Evolutionary conservation across 345 rosid species (phyloP), one percentile per base, ranked within the genome.

Genomic region (Dipteronia dyeriana): DNA sequence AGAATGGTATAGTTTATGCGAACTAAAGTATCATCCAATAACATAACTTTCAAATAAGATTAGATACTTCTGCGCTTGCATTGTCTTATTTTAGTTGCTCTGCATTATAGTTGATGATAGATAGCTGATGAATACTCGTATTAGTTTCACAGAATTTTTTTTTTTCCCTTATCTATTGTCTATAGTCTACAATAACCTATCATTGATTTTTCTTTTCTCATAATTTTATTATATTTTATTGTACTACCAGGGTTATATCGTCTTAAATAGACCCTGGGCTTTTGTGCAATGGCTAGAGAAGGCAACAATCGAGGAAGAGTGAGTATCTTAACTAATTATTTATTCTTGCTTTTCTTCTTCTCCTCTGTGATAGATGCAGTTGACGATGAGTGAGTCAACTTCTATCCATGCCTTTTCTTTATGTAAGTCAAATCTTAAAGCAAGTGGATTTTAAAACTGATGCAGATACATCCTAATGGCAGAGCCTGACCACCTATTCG

Each of bases 241-340:
- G 9, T 87, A 59, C 43, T 26, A 25, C 14, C 86, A 92, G 97
- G 97, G 97, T 41, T 92, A 92, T 79, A 78, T 92, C 71, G 97
- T 92, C 78, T 82, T 92, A 74, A 88, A 92, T 66, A 86, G 97
- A 77, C 97, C 97, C 0, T 92, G 97, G 94, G 97, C 94, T 68
- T 92, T 92, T 78, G 91, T 89, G 75, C 97, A 90, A 75, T 92
- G 97, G 97, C 85, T 92, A 79, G 94, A 90, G 67, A 90, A 80
- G 47, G 91, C 91, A 68, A 81, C 84, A 62, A 92, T 92, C 61
- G 91, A 87, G 82, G 92, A 89, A 83, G 92, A 87, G 90, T 89
- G 77, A 83, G 89, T 75, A 20, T 49, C 57, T 63, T 45, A 56
- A 71, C 68, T 49, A 71, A 8, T 22, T 34, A 22, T 79, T 20